These are phyloP conservation scores for Phanerochaete carnosa DNA, from an alignment of 768 basidiomycete genomes.

Conservation along the genomic window DNA sequence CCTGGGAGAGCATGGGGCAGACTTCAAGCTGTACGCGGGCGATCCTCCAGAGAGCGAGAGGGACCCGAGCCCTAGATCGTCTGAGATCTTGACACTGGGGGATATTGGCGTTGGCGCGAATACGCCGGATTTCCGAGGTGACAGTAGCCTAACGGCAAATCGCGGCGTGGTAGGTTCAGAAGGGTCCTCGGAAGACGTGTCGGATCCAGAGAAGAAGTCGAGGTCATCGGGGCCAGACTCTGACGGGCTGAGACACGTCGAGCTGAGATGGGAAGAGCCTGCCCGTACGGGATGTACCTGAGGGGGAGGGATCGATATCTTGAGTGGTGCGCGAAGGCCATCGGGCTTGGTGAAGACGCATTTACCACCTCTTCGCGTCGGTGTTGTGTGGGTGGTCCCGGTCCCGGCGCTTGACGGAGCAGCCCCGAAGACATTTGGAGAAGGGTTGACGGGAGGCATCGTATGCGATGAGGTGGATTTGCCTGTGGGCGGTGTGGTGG, in stretches of 20 bases:
- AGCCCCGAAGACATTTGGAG: not conserved
- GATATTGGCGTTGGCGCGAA: not conserved
- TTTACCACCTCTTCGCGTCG: not conserved
- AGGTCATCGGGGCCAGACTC: not conserved
- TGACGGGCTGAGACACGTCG: not conserved
- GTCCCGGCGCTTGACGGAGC: not conserved
- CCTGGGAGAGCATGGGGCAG: not conserved
- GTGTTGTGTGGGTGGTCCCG: not conserved
- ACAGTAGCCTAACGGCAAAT: not conserved
- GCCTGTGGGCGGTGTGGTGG: not conserved
- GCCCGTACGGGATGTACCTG: not conserved
- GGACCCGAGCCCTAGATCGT: constrained; percentile 10
- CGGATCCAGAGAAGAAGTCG: not conserved
- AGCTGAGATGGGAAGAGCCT: not conserved
- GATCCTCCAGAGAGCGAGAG: not conserved
- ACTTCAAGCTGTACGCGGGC: not conserved
- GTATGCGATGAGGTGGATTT: not conserved
- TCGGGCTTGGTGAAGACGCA: constrained; percentile 3
- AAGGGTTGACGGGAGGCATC: not conserved
- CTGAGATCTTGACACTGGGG: not conserved
- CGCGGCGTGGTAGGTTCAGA: constrained; percentile 8
- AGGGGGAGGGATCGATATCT: constrained; percentile 6
- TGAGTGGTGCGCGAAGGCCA: constrained; percentile 3
- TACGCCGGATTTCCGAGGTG: not conserved
- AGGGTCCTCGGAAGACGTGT: constrained; percentile 5